phyloP scores from a whole-genome alignment of 306 rosid genomes.

The Albizia julibrissin region DNA sequence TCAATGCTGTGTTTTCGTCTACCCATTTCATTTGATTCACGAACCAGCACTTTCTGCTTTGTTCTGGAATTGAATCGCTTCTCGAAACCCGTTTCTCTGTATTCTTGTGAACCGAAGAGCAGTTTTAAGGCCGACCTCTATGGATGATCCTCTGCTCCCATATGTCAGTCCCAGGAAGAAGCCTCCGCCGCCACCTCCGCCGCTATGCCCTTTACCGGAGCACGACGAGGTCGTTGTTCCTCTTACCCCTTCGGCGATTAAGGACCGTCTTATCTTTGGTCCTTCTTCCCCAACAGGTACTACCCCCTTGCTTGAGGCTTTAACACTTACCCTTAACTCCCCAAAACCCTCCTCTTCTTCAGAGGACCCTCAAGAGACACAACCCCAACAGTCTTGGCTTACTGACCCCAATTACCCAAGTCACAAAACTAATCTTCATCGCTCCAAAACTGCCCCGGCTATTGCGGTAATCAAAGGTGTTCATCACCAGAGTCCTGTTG shows the following conservation, averaged over 20 bases:
- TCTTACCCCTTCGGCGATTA: slow-evolving; percentile 66
- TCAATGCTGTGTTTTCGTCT: not conserved
- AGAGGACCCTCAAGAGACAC: slow-evolving; percentile 40
- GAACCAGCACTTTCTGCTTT: not conserved
- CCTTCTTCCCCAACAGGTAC: slow-evolving; percentile 58
- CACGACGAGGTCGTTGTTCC: slow-evolving; percentile 67
- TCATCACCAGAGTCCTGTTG: slow-evolving; percentile 24
- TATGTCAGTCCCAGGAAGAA: slow-evolving; percentile 62
- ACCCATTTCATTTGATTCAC: not conserved
- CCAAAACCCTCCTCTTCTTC: slow-evolving; percentile 54
- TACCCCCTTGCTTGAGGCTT: slow-evolving; percentile 65
- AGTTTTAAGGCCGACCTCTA: slow-evolving; percentile 20
- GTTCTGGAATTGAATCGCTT: not conserved
- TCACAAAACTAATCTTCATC: slow-evolving; percentile 74
- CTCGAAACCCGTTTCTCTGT: not conserved
- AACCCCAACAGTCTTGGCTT: slow-evolving; percentile 56
- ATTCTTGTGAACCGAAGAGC: not conserved
- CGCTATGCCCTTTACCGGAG: slow-evolving; percentile 67
- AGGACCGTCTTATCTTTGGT: slow-evolving; percentile 88
- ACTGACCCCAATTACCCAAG: slow-evolving; percentile 65
- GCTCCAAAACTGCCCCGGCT: slow-evolving; percentile 97
- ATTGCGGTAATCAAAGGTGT: slow-evolving; percentile 78
- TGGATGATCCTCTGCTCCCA: slow-evolving; percentile 94
- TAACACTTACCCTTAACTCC: slow-evolving; percentile 54
- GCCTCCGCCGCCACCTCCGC: slow-evolving; percentile 35